Base-by-base conservation (phyloP, 495 filamentous ascomycete genomes). In the Pseudevernia furfuracea region DNA sequence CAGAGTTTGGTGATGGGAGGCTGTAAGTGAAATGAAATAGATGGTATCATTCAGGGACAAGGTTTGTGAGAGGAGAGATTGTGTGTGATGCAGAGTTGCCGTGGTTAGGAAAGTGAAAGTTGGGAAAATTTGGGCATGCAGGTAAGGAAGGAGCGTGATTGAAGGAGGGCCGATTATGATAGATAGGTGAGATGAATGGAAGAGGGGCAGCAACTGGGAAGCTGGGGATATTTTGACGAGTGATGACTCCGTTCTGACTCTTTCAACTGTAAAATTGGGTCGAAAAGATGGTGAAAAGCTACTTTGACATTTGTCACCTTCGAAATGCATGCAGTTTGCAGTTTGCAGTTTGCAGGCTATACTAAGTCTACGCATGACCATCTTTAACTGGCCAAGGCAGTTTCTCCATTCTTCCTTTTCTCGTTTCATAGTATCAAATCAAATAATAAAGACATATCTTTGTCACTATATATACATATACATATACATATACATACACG, bases 291-390 rank as follows among this genome's bases (percentile, higher is more conserved):
- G 30, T n/a, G n/a, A 55, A 64, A n/a, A 28, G 32, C 34, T 37
- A 43, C 34, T 1, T 43, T 59, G 4, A 19, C n/a, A 41, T 32
- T 15, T 32, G 25, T 23, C 36, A 28, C 9, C 11, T n/a, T n/a
- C n/a, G n/a, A 4, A 30, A 32, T 39, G 55, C 55, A 59, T n/a
- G n/a, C n/a, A n/a, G n/a, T n/a, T n/a, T n/a, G n/a, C n/a, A n/a
- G n/a, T n/a, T n/a, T n/a, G n/a, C n/a, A n/a, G n/a, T 25, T 39
- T 39, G 44, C 19, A 60, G 62, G 56, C 56, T 64, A 64, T 64
- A 28, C 36, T 21, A 46, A 34, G 38, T 28, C n/a, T 59, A 34
- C 15, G 14, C 2, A 64, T 52, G 64, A 61, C 41, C n/a, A 61
- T 61, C 37, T 66, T 57, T 48, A 21, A n/a, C 58, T 56, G 34